phyloP scores from a whole-genome alignment of 257 asterid species.

The Nemophila menziesii region DNA sequence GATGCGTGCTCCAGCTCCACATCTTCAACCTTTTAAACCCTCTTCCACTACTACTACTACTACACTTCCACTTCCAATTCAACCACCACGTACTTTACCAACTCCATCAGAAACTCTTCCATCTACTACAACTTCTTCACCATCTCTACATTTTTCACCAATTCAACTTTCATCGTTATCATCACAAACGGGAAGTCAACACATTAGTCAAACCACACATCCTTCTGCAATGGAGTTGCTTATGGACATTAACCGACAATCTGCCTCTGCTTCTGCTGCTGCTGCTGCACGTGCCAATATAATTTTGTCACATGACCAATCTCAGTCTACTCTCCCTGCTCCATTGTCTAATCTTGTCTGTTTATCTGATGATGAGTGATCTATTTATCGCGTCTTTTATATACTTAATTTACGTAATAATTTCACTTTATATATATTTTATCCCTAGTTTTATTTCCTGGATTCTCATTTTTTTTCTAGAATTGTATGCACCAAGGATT shows the following conservation, averaged over 20 bases:
- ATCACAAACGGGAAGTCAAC: constrained; percentile 5
- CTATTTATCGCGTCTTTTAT: too few relatives aligned
- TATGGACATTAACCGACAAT: constrained; percentile 18
- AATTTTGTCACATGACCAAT: constrained; percentile 12
- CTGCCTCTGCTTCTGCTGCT: constrained; percentile 13
- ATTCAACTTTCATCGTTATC: constrained; percentile 8
- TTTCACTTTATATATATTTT: too few relatives aligned
- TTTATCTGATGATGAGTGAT: constrained; percentile 57
- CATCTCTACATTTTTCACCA: too few relatives aligned
- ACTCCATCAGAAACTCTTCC: constrained; percentile 13
- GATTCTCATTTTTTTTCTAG: too few relatives aligned
- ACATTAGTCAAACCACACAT: constrained; percentile 3
- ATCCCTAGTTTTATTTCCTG: too few relatives aligned
- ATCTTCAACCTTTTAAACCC: constrained; percentile 41
- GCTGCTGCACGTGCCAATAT: too few relatives aligned
- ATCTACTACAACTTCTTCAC: too few relatives aligned
- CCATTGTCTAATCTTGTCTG: constrained; percentile 50
- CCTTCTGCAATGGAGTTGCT: constrained; percentile 18
- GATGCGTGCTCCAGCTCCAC: constrained; percentile 35
- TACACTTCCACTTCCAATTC: constrained; percentile 8
- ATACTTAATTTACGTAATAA: too few relatives aligned
- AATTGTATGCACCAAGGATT: too few relatives aligned
- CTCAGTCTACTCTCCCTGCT: constrained; percentile 20
- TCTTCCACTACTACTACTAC: constrained; percentile 6
- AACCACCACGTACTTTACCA: constrained; percentile 11